Evolutionary conservation across 2,329 filamentous ascomycete species (phyloP).

Genomic region (Pseudomassariella vexata): DNA sequence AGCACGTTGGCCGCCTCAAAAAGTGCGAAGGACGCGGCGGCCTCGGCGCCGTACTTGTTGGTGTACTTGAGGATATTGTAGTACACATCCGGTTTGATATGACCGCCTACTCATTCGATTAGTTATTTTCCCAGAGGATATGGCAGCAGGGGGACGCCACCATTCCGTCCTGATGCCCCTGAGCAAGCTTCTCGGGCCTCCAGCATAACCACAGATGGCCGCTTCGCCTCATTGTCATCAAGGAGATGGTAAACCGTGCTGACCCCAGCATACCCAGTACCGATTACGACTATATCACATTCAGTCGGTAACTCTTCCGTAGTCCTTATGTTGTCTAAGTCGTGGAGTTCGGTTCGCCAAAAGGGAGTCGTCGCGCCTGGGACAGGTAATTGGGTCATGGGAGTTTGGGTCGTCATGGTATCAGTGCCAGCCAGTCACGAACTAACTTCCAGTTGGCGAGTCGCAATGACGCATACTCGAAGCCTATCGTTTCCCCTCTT

Average conservation of each 20-base stretch:
- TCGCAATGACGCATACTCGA: too few relatives aligned
- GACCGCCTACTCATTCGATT: too few relatives aligned
- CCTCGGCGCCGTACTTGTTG: constrained; percentile 17
- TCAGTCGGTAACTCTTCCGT: constrained; percentile 39
- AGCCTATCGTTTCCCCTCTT: too few relatives aligned
- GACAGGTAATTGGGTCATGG: constrained; percentile 4
- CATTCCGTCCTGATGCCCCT: constrained; percentile 20
- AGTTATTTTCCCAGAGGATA: too few relatives aligned
- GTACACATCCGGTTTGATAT: constrained; percentile 29
- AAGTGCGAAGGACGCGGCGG: constrained; percentile 20
- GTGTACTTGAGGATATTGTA: constrained; percentile 16
- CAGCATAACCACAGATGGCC: constrained; percentile 17
- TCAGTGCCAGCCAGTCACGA: too few relatives aligned
- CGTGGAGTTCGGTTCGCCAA: constrained; percentile 6
- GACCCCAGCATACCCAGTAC: constrained; percentile 47
- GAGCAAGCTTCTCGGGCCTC: constrained; percentile 23
- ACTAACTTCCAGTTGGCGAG: too few relatives aligned
- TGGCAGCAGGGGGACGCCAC: too few relatives aligned
- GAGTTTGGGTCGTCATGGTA: too few relatives aligned
- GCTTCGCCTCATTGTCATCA: constrained; percentile 25
- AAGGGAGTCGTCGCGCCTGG: constrained; percentile 4
- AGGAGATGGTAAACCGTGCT: constrained; percentile 39
- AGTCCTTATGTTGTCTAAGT: constrained; percentile 43
- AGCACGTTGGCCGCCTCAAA: constrained; percentile 22
- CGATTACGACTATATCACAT: constrained; percentile 47